Conservation (phyloP, 768 basidiomycete genomes). For the Suillus subaureus region DNA sequence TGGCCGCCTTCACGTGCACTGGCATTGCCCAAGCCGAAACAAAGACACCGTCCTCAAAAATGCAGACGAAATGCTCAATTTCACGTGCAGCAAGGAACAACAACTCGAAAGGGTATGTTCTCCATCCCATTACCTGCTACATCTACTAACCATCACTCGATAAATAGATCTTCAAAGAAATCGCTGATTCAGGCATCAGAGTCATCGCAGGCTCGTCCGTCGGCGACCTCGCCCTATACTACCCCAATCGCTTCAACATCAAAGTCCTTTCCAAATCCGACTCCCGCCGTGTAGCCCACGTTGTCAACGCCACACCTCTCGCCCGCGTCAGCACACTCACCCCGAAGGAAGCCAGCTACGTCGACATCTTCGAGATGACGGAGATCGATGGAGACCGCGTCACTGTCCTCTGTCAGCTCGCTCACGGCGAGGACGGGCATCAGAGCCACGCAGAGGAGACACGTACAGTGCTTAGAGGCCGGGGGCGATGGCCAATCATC, state of each 20-base stretch:
- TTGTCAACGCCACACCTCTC: conserved; percentile 94
- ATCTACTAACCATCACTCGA: conserved; percentile 6
- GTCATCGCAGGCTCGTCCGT: conserved; percentile 91
- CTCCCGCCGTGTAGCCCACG: conserved; percentile 87
- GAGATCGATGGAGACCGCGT: conserved; percentile 98
- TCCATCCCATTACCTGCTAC: background rate
- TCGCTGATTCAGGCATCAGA: conserved; percentile 93
- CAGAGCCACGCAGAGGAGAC: conserved; percentile 69
- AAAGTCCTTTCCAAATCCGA: conserved; percentile 99
- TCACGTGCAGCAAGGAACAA: conserved; percentile 94
- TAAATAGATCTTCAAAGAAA: conserved; percentile 89
- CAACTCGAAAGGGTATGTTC: conserved; percentile 81
- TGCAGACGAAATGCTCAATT: conserved; percentile 96
- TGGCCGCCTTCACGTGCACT: conserved; percentile 92
- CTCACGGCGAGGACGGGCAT: conserved; percentile 64
- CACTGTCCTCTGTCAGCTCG: conserved; percentile 89
- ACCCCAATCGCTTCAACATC: conserved; percentile 91
- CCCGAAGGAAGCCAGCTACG: conserved; percentile 90
- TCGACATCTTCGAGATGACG: conserved; percentile 93
- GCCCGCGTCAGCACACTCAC: conserved; percentile 96
- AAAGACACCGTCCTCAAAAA: conserved; percentile 97
- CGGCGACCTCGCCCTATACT: conserved; percentile 96
- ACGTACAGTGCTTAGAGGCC: conserved; percentile 86
- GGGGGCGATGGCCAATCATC: conserved; percentile 90
- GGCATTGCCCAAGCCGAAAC: conserved; percentile 98